These are phyloP conservation scores for Hymenoscyphus fructigenus DNA, from an alignment of 2,329 filamentous ascomycete species.

Conservation along the genomic window DNA sequence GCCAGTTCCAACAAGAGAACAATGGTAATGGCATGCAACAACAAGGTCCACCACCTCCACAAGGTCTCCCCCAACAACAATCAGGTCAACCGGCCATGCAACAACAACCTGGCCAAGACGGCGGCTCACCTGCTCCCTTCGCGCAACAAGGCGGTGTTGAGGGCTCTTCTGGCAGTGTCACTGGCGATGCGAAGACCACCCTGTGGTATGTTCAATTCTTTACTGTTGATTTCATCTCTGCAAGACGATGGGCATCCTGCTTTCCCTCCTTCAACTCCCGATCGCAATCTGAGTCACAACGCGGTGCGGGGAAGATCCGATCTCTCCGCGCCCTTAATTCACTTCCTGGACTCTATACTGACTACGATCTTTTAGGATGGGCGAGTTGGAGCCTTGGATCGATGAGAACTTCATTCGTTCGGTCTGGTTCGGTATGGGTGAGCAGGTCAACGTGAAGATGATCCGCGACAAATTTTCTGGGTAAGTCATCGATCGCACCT, in stretches of 20 bases:
- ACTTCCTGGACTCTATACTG: conserved; percentile 37
- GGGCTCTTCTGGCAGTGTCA: conserved; percentile 38
- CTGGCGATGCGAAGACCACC: conserved; percentile 54
- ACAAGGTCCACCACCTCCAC: conserved; percentile 46
- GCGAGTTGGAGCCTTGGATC: conserved; percentile 98
- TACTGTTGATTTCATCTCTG: neutral
- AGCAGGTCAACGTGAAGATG: conserved; percentile 98
- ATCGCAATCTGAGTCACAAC: neutral
- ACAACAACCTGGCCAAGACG: conserved; percentile 57
- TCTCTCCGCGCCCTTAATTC: neutral
- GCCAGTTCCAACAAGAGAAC: conserved; percentile 52
- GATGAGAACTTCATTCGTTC: conserved; percentile 98
- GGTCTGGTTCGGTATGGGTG: conserved; percentile 85
- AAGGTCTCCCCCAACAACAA: conserved; percentile 42
- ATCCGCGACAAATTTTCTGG: conserved; percentile 99
- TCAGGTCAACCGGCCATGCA: conserved; percentile 26
- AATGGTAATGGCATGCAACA: conserved; percentile 39
- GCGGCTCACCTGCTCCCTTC: conserved; percentile 54
- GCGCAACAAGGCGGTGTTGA: conserved; percentile 42
- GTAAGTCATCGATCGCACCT: conserved; percentile 50
- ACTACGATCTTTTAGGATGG: conserved; percentile 69
- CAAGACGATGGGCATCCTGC: neutral
- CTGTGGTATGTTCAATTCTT: conserved; percentile 46
- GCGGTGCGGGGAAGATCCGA: neutral
- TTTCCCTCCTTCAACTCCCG: conserved; percentile 40